Percentiles rank a stretch among this genome's conserved stretches.
phyloP scores from a whole-genome alignment of 2,329 filamentous ascomycete species.

The Neophaeococcomyces aloes region DNA sequence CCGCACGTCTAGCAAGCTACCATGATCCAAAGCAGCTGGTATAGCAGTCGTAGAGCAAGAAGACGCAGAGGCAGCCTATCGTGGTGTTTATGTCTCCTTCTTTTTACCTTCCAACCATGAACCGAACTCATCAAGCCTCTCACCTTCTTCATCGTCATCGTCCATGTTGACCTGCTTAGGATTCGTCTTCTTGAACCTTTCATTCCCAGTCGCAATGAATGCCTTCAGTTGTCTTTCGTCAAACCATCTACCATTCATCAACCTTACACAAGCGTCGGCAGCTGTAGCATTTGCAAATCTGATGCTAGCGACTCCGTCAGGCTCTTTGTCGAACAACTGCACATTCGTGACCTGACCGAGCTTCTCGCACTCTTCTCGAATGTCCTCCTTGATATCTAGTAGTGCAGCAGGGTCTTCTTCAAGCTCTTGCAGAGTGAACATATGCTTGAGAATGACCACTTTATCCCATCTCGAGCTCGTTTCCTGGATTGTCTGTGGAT shows the following conservation, averaged over 20 bases:
- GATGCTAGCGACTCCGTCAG: constrained; percentile 74
- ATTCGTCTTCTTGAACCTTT: constrained; percentile 61
- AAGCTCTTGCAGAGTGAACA: constrained; percentile 81
- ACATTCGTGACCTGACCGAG: constrained; percentile 83
- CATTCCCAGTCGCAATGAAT: constrained; percentile 57
- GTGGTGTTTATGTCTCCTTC: constrained; percentile 5
- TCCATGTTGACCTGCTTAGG: constrained; percentile 33
- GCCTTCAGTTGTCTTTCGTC: constrained; percentile 62
- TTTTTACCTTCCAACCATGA: constrained; percentile 39
- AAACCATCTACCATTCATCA: constrained; percentile 73
- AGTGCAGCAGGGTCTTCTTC: constrained; percentile 74
- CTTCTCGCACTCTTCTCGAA: constrained; percentile 79
- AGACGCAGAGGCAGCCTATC: not conserved
- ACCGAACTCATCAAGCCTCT: constrained; percentile 39
- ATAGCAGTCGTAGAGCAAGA: too few relatives aligned
- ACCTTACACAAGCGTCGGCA: constrained; percentile 58
- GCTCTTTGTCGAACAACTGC: constrained; percentile 76
- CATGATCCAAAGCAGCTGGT: too few relatives aligned
- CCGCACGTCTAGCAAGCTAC: too few relatives aligned
- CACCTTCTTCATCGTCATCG: constrained; percentile 39
- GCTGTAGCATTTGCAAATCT: constrained; percentile 63
- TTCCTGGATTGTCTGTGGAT: constrained; percentile 51
- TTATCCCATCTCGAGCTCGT: constrained; percentile 58
- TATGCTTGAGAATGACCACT: constrained; percentile 76
- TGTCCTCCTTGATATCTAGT: constrained; percentile 88